Percentiles rank a stretch among this genome's conserved stretches.
These are phyloP conservation scores for Triglochin maritima DNA, from an alignment of 106 monocot genomes.

Conservation along the genomic window DNA sequence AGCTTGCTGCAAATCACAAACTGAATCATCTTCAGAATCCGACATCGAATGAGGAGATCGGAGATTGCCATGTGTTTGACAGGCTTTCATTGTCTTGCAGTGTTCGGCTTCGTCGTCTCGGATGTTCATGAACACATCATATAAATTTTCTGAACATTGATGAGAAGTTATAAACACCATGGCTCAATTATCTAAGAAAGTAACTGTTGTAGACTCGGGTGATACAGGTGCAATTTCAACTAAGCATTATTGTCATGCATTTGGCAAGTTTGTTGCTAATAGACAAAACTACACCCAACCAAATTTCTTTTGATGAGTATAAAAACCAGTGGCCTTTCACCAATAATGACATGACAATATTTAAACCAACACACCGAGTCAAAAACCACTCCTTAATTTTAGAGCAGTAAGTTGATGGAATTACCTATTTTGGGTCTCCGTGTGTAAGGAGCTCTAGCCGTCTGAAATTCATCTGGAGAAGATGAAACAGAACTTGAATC, in stretches of 20 bases:
- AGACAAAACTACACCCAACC: not conserved
- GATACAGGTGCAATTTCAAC: not conserved
- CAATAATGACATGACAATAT: not conserved
- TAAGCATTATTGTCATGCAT: not conserved
- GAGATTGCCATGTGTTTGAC: conserved; percentile 76
- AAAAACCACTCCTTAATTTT: not conserved
- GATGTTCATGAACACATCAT: conserved; percentile 88
- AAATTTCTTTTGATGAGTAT: not conserved
- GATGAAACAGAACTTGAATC: not conserved
- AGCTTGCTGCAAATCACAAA: conserved; percentile 19
- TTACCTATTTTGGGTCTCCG: conserved; percentile 88
- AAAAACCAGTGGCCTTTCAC: not conserved
- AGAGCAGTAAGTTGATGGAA: not conserved
- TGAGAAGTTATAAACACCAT: not conserved
- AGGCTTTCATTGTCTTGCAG: conserved; percentile 94
- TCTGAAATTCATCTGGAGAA: conserved; percentile 93
- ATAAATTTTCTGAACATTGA: conserved; percentile 64
- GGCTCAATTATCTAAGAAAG: not conserved
- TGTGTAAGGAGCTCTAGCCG: conserved; percentile 55
- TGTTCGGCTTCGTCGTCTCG: conserved; percentile 89
- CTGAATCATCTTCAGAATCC: conserved; percentile 11
- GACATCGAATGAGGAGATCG: conserved; percentile 68
- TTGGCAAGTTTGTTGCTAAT: not conserved
- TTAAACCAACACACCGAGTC: not conserved
- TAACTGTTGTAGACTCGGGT: not conserved